Conservation (phyloP, 805 yeast species). For the Lachancea cidri region DNA sequence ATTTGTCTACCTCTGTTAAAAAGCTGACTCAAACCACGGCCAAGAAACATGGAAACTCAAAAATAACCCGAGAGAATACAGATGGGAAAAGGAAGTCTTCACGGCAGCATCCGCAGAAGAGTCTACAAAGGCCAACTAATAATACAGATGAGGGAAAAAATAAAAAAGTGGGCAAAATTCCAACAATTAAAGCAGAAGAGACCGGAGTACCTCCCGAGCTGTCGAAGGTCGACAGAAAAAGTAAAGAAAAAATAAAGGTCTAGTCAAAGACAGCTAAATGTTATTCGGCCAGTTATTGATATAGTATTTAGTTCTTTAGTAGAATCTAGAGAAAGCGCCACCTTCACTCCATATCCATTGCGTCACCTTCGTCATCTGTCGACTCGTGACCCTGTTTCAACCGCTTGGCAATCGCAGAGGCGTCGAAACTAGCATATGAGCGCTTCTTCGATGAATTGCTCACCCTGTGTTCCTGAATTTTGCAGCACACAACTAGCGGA, state of each 20-base stretch:
- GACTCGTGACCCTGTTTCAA: slow-evolving; percentile 10
- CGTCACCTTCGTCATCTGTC: slow-evolving; percentile 15
- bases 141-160: not conserved
- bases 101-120: not conserved
- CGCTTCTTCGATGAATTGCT: not conserved
- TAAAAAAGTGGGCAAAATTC: not conserved
- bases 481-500: slow-evolving; percentile 25
- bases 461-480: slow-evolving; percentile 9
- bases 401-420: slow-evolving; percentile 8
- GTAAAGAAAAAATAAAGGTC: not conserved
- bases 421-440: slow-evolving; percentile 6
- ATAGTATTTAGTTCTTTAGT: not conserved
- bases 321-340: not conserved
- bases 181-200: not conserved
- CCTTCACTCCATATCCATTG: slow-evolving; percentile 20
- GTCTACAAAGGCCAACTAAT: slow-evolving; percentile 1
- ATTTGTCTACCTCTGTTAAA: no score
- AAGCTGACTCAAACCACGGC: no score
- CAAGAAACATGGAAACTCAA: no score
- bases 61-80: not conserved
- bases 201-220: no score
- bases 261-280: no score
- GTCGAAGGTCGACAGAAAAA: not conserved
- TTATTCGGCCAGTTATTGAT: no score
- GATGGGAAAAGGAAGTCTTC: slow-evolving; percentile 2